Base-by-base conservation (phyloP, 768 basidiomycete species). In the Lentinula lateritia region DNA sequence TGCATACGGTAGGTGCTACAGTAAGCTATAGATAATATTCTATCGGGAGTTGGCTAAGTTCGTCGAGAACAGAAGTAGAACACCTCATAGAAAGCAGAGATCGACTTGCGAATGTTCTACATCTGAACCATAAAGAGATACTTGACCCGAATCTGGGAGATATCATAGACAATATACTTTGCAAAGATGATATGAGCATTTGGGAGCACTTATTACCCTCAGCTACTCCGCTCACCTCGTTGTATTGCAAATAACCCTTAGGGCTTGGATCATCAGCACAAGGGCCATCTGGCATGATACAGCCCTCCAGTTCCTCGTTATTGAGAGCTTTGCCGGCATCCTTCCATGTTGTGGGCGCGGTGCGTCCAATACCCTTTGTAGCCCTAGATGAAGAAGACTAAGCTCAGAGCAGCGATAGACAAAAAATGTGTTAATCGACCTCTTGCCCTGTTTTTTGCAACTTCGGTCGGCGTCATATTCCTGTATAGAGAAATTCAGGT, bases 141-240 rank as follows among this genome's bases (percentile, higher is more conserved):
- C 65, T 79, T 74, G 69, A 86, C 65, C 12, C 82, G 79, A 62
- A 87, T 85, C 67, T 86, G 85, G 6, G 82, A 72, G 3, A 77
- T 61, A 62, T 83, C 75, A 66, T 87, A 87, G 60, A 85, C 84
- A 64, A 87, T 87, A 64, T 86, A 86, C 83, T 87, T 50, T 50
- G n/a, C 52, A 18, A 36, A 46, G 7, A 56, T 42, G 52, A 35
- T 36, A 52, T 34, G 28, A 13, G 36, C 9, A 6, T 18, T 18
- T 12, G 54, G 13, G 20, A 36, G 28, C 8, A 56, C 13, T 13
- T 41, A 34, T 23, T 39, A 32, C n/a, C 34, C 32, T 52, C 63
- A 76, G 10, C 39, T 34, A 28, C 0, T 53, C n/a, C 15, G 28
- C 35, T 52, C 1, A 85, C 85, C 77, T 86, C 84, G 65, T 85